Evolutionary conservation across 345 rosid genomes (phyloP).

Genomic region (Carallia pectinifolia): DNA sequence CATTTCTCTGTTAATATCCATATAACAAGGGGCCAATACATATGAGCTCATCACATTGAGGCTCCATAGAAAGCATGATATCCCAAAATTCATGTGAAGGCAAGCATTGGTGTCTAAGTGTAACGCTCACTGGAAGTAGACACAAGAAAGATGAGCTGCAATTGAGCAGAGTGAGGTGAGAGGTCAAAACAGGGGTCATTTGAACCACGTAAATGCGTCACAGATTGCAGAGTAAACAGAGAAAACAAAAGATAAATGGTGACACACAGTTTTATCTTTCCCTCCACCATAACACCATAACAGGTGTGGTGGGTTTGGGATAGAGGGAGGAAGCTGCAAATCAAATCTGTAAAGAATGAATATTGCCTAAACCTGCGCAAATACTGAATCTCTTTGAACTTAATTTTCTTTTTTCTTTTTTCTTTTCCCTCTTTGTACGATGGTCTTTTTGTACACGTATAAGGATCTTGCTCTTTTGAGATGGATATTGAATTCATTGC

Average conservation of each 20-base stretch:
- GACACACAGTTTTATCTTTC: constrained; percentile 1
- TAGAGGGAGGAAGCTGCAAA: constrained; percentile 2
- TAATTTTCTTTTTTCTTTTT: background rate
- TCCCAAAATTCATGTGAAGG: too few species aligned
- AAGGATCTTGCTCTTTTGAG: constrained; percentile 15
- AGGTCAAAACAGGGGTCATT: too few species aligned
- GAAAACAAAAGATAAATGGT: background rate
- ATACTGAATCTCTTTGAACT: constrained; percentile 2
- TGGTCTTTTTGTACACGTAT: constrained; percentile 26
- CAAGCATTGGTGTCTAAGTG: too few species aligned
- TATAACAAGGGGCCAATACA: background rate
- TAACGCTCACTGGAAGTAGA: too few species aligned
- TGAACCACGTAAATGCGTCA: too few species aligned
- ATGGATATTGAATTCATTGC: constrained; percentile 12
- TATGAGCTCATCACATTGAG: background rate
- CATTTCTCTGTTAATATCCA: background rate
- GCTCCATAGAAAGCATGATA: background rate
- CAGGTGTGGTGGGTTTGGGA: too few species aligned
- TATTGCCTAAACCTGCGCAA: constrained; percentile 32
- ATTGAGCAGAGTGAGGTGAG: too few species aligned
- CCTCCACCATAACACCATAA: background rate
- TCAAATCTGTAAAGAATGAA: constrained; percentile 36
- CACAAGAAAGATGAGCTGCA: too few species aligned
- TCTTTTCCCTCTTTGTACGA: constrained; percentile 31
- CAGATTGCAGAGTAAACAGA: too few species aligned